Base-by-base conservation (phyloP, 1,284 basidiomycete species). In the Cystobasidium slooffiae region DNA sequence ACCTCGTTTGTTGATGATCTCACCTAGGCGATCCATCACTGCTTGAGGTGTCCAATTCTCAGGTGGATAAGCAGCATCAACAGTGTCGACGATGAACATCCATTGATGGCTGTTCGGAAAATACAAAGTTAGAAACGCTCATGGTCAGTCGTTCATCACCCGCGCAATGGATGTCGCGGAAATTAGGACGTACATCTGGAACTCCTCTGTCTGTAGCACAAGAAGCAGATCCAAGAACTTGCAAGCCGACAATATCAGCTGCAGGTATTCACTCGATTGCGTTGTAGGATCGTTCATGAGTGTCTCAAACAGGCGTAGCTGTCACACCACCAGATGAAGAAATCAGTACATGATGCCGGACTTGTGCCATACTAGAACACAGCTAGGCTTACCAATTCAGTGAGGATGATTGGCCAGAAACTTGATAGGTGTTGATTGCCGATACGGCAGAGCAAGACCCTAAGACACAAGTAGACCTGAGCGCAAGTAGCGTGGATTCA, bases 31-130 rank as follows among this genome's bases (percentile, higher is more conserved):
- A 81, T 99, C 96, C 81, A 98, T 87, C 83, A 98, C 88, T 1
- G 93, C 91, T 76, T 92, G 90, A 0, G 95, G 90, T 58, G 85
- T 84, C 88, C 91, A 94, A 56, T 89, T 86, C 77, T 94, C 90
- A 0, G 92, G 90, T 8, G 90, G 90, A 82, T 94, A 94, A 12
- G 94, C 88, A 0, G 95, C 94, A 80, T 99, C 97, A 6, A 95
- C 92, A 0, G 96, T 98, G 82, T 99, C 97, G 0, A 94, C 97
- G 69, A 98, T 89, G 81, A 99, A 99, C 79, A 97, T 91, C 96
- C 97, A 99, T 85, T 99, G 94, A 82, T 99, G 92, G 78, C 94
- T 97, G 77, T 9, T 3, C n/a, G n/a, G n/a, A n/a, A n/a, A n/a
- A n/a, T n/a, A n/a, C n/a, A n/a, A n/a, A n/a, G n/a, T n/a, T n/a